These are phyloP conservation scores for Termitomyces sp. DNA, from an alignment of 768 basidiomycete species.

Conservation along the genomic window DNA sequence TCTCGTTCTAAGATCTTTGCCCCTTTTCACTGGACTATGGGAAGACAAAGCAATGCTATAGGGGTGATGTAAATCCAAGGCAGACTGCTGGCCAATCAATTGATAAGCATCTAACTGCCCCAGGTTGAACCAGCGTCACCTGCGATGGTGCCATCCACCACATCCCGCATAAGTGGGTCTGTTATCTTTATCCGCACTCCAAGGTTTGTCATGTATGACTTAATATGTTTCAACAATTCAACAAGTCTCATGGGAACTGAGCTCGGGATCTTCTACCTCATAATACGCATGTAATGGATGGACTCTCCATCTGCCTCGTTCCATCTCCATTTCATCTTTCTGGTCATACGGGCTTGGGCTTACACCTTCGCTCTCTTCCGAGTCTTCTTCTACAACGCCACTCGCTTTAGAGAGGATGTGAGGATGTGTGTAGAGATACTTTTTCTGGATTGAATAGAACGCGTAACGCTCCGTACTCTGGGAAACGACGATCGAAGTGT, in stretches of 20 bases:
- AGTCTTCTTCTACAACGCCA: neutral
- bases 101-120: neutral
- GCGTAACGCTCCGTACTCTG: neutral
- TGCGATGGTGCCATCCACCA: slow-evolving; percentile 11
- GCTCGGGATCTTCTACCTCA: slow-evolving; percentile 19
- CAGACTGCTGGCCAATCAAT: neutral
- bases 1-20: neutral
- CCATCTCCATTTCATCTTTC: neutral
- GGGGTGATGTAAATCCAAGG: neutral
- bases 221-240: slow-evolving; percentile 10
- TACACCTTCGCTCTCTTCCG: neutral
- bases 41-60: neutral
- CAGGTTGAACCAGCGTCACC: neutral
- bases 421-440: neutral
- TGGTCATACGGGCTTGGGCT: neutral
- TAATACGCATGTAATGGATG: slow-evolving; percentile 27
- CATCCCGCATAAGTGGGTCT: slow-evolving; percentile 18
- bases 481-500: neutral
- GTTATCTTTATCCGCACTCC: slow-evolving; percentile 19
- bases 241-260: neutral
- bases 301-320: slow-evolving; percentile 6
- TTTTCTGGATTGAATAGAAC: neutral
- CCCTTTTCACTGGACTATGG: neutral
- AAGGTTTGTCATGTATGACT: slow-evolving; percentile 21
- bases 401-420: neutral